Conservation (phyloP, 2,329 filamentous ascomycete genomes). For the Monosporascus sp. region DNA sequence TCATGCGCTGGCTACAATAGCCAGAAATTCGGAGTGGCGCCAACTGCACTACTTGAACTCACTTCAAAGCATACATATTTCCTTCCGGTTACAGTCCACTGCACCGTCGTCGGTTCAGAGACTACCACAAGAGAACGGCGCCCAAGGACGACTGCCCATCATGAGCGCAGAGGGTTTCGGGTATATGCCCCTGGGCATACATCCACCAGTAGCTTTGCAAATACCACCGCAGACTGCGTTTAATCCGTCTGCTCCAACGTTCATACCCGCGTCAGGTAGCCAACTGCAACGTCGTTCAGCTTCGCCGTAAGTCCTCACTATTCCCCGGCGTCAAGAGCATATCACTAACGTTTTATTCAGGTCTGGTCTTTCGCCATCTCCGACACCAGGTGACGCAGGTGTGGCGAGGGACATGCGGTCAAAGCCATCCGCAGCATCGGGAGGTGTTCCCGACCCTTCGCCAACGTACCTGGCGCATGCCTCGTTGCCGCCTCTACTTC, state of each 20-base stretch:
- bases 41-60: background rate
- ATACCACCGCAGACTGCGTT: background rate
- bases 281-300: background rate
- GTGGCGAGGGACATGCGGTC: slow-evolving; percentile 5
- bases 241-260: background rate
- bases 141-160: background rate
- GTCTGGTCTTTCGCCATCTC: no score
- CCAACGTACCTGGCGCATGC: slow-evolving; percentile 56
- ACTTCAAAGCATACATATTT: background rate
- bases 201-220: background rate
- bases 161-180: slow-evolving; percentile 2
- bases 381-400: no score
- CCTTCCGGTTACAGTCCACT: background rate
- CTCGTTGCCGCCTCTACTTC: slow-evolving; percentile 33
- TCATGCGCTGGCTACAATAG: background rate
- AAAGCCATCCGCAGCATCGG: slow-evolving; percentile 34
- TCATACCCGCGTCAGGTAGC: background rate
- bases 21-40: background rate
- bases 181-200: background rate
- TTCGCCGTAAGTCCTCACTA: background rate
- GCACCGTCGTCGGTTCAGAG: background rate
- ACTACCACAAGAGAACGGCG: background rate
- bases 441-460: slow-evolving; percentile 57
- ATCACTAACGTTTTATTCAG: no score
- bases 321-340: no score